phyloP scores from a whole-genome alignment of 108 stramenopile species.

The Bacterosira constricta region DNA sequence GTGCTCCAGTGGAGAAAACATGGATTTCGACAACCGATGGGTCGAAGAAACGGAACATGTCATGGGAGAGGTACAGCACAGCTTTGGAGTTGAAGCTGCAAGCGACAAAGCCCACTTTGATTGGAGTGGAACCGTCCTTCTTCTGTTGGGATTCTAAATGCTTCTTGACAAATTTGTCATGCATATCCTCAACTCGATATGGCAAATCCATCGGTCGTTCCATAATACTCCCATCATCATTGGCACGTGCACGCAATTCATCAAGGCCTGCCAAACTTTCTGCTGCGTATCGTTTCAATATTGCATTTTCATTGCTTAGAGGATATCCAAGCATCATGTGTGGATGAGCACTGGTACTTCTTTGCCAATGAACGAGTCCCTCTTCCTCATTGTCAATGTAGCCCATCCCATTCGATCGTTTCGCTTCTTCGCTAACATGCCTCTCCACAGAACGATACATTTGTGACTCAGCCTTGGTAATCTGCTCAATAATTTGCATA shows the following conservation, averaged over 20 bases:
- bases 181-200: conserved; percentile 56
- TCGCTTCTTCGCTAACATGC: neutral
- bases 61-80: conserved; percentile 82
- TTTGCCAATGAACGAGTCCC: conserved; percentile 58
- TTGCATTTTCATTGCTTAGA: conserved; percentile 37
- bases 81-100: conserved; percentile 86
- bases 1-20: conserved; percentile 73
- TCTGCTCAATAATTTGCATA: conserved; percentile 56
- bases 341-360: conserved; percentile 67
- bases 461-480: conserved; percentile 50
- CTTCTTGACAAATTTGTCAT: conserved; percentile 40
- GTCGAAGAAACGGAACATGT: conserved; percentile 89
- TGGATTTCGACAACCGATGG: conserved; percentile 74
- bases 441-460: conserved; percentile 47
- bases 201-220: conserved; percentile 70
- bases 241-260: conserved; percentile 66
- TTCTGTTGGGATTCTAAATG: conserved; percentile 14
- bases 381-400: neutral
- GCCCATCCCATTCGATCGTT: conserved; percentile 18
- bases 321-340: conserved; percentile 87
- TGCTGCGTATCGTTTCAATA: conserved; percentile 72
- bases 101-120: conserved; percentile 77
- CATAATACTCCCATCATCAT: conserved; percentile 27
- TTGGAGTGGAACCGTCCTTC: neutral
- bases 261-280: conserved; percentile 79